A percentile compares a stretch with the other conserved stretches of the same genome.
Evolutionary conservation across 805 yeast genomes (phyloP).

Genomic region (Kockiozyma suomiensis): DNA sequence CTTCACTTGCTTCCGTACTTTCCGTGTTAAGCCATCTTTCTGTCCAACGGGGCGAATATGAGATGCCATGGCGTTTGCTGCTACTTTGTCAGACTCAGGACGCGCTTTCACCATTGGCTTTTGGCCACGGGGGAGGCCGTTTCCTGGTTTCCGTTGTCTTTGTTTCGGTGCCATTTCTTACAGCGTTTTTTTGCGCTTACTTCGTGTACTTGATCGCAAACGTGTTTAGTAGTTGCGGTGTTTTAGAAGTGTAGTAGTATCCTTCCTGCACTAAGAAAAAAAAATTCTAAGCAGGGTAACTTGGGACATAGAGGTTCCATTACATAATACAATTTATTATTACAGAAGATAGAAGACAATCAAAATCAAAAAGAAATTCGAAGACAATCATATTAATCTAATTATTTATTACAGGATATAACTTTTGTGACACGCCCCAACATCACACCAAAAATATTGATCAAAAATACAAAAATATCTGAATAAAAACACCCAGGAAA

Average conservation of each 20-base stretch:
- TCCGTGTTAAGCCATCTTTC: constrained; percentile 12
- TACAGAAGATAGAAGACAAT: no score
- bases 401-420: background rate
- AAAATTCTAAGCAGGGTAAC: constrained; percentile 2
- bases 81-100: constrained; percentile 18
- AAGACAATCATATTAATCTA: no score
- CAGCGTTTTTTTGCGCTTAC: background rate
- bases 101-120: constrained; percentile 30
- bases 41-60: constrained; percentile 10
- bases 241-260: background rate
- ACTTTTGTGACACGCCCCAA: background rate
- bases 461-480: background rate
- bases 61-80: constrained; percentile 28
- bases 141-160: constrained; percentile 7
- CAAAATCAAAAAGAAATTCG: no score
- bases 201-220: no score
- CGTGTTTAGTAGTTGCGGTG: background rate
- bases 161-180: constrained; percentile 12
- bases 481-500: background rate
- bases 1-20: constrained; percentile 11
- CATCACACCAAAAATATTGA: background rate
- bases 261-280: background rate
- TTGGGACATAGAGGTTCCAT: background rate
- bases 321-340: background rate
- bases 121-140: constrained; percentile 26